phyloP scores from a whole-genome alignment of 306 rosid species.

The Trifolium fragiferum region DNA sequence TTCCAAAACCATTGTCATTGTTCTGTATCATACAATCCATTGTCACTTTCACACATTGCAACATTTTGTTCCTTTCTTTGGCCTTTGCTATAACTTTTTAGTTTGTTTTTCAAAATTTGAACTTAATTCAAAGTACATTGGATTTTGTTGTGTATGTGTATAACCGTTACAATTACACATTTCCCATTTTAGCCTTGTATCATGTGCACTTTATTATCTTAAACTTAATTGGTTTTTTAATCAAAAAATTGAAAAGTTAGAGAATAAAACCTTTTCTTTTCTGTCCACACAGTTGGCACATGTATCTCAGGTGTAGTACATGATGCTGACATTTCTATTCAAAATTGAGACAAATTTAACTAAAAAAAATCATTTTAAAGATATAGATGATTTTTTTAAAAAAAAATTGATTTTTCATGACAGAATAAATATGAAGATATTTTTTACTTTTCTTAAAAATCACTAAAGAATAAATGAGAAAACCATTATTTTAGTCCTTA shows the following conservation, averaged over 20 bases:
- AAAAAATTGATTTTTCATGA: too few species aligned
- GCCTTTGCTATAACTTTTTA: constrained; percentile 20
- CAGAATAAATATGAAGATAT: too few species aligned
- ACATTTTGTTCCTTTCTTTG: constrained; percentile 38
- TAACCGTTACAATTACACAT: constrained; percentile 42
- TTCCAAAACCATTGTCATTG: background rate
- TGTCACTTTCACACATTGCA: constrained; percentile 33
- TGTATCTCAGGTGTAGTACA: constrained; percentile 35
- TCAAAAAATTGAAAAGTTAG: constrained; percentile 24
- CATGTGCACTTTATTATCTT: constrained; percentile 32
- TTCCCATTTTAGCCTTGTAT: constrained; percentile 46
- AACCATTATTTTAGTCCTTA: too few species aligned
- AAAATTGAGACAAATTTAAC: constrained; percentile 42
- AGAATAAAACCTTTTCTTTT: constrained; percentile 34
- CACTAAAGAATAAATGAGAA: too few species aligned
- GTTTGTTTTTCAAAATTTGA: constrained; percentile 50
- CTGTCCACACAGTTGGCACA: constrained; percentile 35
- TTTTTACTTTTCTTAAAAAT: too few species aligned
- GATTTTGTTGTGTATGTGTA: constrained; percentile 53
- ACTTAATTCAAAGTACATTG: constrained; percentile 16
- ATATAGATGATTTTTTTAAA: too few species aligned
- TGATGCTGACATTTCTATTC: constrained; percentile 47
- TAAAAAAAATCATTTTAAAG: too few species aligned
- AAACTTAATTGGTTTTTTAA: constrained; percentile 24
- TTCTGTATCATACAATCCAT: constrained; percentile 15